These are phyloP conservation scores for Nemania serpens DNA, from an alignment of 2,329 filamentous ascomycete species.

Conservation along the genomic window DNA sequence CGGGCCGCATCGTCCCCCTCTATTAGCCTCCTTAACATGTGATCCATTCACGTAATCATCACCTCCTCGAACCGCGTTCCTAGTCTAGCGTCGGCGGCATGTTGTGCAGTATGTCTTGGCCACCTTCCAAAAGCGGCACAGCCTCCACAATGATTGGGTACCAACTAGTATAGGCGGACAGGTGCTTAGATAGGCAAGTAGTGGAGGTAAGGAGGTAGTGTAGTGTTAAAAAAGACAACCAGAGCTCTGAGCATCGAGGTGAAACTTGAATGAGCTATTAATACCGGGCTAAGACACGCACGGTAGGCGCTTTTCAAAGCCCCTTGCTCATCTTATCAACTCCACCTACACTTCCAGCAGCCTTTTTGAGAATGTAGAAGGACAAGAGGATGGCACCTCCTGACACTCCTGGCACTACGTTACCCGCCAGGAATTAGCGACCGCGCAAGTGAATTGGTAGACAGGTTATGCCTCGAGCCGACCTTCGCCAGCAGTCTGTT, in stretches of 20 bases:
- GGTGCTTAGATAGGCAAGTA: not conserved
- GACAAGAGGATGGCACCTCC: not conserved
- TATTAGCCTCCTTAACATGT: no score
- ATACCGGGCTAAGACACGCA: constrained; percentile 4
- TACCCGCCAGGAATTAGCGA: not conserved
- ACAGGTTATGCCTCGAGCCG: not conserved
- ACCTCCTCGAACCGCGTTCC: no score
- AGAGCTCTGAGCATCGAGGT: constrained; percentile 1
- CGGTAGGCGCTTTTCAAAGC: not conserved
- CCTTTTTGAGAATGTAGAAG: constrained; percentile 16
- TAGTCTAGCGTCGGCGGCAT: no score
- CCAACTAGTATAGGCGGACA: no score
- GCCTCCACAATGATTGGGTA: not conserved
- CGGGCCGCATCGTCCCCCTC: no score
- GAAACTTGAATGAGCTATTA: constrained; percentile 20
- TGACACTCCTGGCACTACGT: not conserved
- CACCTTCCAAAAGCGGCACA: not conserved
- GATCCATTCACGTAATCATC: no score
- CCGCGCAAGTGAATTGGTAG: not conserved
- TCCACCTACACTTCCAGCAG: constrained; percentile 17
- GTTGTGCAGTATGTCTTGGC: not conserved
- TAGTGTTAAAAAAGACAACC: not conserved
- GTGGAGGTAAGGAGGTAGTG: not conserved
- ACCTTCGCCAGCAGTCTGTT: no score
- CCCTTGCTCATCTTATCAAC: constrained; percentile 12